Evolutionary conservation across 2,329 filamentous ascomycete species (phyloP).

Genomic region (Chalaropsis thielavioides): DNA sequence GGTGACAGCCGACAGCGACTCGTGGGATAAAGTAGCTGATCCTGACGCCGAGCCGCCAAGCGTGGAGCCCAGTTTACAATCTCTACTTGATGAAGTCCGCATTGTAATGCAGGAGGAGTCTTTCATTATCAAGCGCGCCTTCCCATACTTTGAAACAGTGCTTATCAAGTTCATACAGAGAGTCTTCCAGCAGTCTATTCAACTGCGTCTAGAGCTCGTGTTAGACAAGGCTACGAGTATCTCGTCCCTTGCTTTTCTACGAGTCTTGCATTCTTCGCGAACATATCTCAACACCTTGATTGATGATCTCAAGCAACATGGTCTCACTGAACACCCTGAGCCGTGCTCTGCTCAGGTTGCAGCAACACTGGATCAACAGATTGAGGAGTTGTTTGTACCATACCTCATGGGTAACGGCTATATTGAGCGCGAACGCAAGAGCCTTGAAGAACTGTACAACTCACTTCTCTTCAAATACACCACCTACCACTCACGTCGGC

Average conservation of each 20-base stretch:
- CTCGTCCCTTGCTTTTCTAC: slow-evolving; percentile 80
- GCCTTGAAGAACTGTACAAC: slow-evolving; percentile 68
- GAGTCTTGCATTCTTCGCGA: slow-evolving; percentile 78
- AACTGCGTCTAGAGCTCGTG: slow-evolving; percentile 89
- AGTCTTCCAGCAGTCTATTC: slow-evolving; percentile 95
- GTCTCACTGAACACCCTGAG: slow-evolving; percentile 88
- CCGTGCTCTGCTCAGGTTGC: slow-evolving; percentile 76
- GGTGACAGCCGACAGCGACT: slow-evolving; percentile 56
- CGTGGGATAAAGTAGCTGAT: slow-evolving; percentile 85
- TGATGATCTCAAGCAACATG: slow-evolving; percentile 87
- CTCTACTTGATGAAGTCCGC: slow-evolving; percentile 82
- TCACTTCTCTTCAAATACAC: slow-evolving; percentile 93
- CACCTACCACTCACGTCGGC: slow-evolving; percentile 77
- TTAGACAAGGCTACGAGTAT: slow-evolving; percentile 86
- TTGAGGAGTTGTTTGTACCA: slow-evolving; percentile 64
- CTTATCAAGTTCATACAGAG: slow-evolving; percentile 85
- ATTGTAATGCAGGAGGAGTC: slow-evolving; percentile 96
- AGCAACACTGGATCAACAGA: slow-evolving; percentile 55
- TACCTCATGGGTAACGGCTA: slow-evolving; percentile 56
- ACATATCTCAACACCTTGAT: slow-evolving; percentile 77
- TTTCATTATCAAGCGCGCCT: slow-evolving; percentile 88
- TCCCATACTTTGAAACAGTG: slow-evolving; percentile 91
- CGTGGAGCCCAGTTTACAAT: slow-evolving; percentile 83
- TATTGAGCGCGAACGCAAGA: slow-evolving; percentile 54
- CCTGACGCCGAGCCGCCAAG: slow-evolving; percentile 84